Base-by-base conservation (phyloP, 257 asterid genomes). In the Oldenlandia corymbosa region DNA sequence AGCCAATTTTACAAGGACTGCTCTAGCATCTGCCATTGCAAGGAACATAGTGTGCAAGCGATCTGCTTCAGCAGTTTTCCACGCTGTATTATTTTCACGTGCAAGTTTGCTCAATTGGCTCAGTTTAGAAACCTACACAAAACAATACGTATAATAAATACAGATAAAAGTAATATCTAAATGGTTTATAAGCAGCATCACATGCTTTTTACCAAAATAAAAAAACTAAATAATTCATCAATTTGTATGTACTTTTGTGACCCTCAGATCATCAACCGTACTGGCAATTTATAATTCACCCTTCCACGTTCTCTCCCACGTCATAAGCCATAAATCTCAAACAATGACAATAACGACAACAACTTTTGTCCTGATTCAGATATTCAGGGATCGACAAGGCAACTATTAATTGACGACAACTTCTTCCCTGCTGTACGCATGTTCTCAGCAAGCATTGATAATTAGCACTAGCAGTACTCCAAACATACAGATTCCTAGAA, bases 61-160 rank as follows among this genome's bases (percentile, higher is more conserved):
- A 76, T 93, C 97, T 37, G 99, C 99, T 80, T 93, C 99, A 16
- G 49, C 87, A 46, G 90, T 87, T 83, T 83, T 93, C 73, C 83
- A 71, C 56, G 99, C 99, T 0, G 96, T 93, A 81, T 90, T 76
- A 76, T 85, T 90, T 58, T 93, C 95, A 7, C 99, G 85, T 14
- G 99, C 99, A 68, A 93, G 96, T 84, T 93, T 93, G 87, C 99
- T 93, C 80, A 90, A 75, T 16, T 90, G 97, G 75, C 99, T 90
- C 64, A 93, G 83, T 79, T 93, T 90, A 34, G 99, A 85, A 50
- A 93, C 99, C 97, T 90, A 76, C 36, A 59, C 58, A 9, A 75
- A 69, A 66, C n/a, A 46, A 47, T 17, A 60, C 6, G 31, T 20
- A 9, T 43, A n/a, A 65, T 34, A 13, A 32, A 18, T 23, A 46